Base-by-base conservation (phyloP, 1,284 basidiomycete species). In the Fomitiporia mediterranea region DNA sequence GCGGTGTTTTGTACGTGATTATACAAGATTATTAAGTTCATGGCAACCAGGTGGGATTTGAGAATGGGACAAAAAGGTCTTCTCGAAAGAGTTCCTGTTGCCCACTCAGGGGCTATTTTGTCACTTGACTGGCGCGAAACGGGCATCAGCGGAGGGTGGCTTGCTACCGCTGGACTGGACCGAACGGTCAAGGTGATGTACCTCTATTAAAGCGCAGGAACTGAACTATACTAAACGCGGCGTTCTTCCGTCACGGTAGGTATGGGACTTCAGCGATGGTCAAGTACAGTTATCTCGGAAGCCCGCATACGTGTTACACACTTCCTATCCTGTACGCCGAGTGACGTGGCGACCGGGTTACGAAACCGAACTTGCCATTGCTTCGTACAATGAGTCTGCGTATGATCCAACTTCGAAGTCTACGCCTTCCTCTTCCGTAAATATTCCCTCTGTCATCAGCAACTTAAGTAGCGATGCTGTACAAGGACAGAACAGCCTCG, bases 151-250 rank as follows among this genome's bases (percentile, higher is more conserved):
- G 70, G 79, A 13, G 89, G 90, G 0, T 95, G 91, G 91, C 75
- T 94, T 15, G 86, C 85, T 0, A 92, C 86, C 61, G 89, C 86
- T 4, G 89, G 91, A 0, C 74, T 92, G 25, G 91, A 94, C 69
- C 78, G 84, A 46, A 85, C 80, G 19, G 90, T 94, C 40, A 92
- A 93, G 74, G 89, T 85, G 60, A 55, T 2, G 27, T 30, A 37
- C 23, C 43, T 42, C 38, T 52, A 11, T 51, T 19, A 51, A n/a
- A 48, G 35, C 25, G 27, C 7, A 15, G 69, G 64, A 39, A 55
- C 13, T 23, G 60, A 50, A 30, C 47, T 11, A 13, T 39, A 30
- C n/a, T 37, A 62, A 30, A 52, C 19, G 30, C 23, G 19, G 28
- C 46, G 58, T 55, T 60, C 50, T 49, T 49, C 37, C 11, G 56